Base-by-base conservation (phyloP, 495 filamentous ascomycete genomes). In the Penicillium angulare region DNA sequence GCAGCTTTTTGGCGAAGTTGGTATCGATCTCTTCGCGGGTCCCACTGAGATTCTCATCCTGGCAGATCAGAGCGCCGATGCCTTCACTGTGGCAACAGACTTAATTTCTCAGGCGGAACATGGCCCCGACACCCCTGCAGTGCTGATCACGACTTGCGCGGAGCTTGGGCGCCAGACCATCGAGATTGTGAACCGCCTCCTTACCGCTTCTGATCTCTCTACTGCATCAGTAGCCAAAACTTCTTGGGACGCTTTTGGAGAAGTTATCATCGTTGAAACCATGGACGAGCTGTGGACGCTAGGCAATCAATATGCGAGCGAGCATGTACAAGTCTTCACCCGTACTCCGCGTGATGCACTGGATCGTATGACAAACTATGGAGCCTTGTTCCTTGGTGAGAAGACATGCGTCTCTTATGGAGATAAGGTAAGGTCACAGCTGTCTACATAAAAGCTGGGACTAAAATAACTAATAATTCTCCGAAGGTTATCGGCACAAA, bases 241-340 rank as follows among this genome's bases (percentile, higher is more conserved):
- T 1, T 70, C 66, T 5, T 81, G 77, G 77, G 56, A 72, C 10
- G 63, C 61, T 16, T 71, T 76, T 32, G 79, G 77, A 2, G 77
- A 82, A 56, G 74, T 78, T 0, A 56, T 71, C 9, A 56, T 80
- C 4, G 75, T 77, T 9, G 60, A 70, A 2, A 54, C 36, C 33
- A 27, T 79, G 31, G 71, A 75, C n/a, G 74, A 78, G 48, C 77
- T 76, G 3, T 81, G 69, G 50, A 58, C 58, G n/a, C 47, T 80
- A 2, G 78, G 77, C 0, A 75, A 80, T 40, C 66, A 72, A 45
- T 79, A 77, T 49, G 76, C 77, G 3, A 69, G 59, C 49, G 79
- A 80, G 54, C 79, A 82, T 53, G 79, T 80, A 2, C 76, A 80
- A 55, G 78, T 82, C 39, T 54, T 80, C 15, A 82, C 78, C 1